Conservation (phyloP, 371 early-diverging fungal species). For the Rhizopus microsporus region DNA sequence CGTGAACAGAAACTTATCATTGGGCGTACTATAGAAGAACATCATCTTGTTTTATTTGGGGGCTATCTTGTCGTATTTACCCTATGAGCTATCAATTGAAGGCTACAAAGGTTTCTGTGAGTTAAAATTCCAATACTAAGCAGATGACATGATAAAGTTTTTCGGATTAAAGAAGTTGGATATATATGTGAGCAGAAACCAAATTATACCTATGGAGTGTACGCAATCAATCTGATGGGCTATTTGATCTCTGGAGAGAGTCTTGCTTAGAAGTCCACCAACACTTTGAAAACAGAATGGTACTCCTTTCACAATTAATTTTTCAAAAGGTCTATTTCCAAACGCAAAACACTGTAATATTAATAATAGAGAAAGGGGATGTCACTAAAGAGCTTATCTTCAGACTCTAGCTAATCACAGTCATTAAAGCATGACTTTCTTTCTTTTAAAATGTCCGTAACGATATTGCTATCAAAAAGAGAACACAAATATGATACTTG, state of each 20-base stretch:
- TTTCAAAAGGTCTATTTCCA: no score
- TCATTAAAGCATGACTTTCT: no score
- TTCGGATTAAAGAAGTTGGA: constrained; percentile 6
- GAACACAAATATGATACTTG: no score
- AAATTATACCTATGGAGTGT: constrained; percentile 7
- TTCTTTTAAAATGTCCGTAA: no score
- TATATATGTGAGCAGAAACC: background rate
- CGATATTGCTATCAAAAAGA: no score
- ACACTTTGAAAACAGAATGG: constrained; percentile 3
- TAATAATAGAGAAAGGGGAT: no score
- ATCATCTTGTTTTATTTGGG: no score
- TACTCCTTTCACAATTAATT: background rate
- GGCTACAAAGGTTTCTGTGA: background rate
- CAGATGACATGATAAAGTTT: constrained; percentile 10
- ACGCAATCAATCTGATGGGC: background rate
- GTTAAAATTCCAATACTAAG: constrained; percentile 3
- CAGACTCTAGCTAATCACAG: no score
- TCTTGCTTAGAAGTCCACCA: constrained; percentile 2
- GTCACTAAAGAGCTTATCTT: no score
- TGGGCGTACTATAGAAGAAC: no score
- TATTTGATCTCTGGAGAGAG: constrained; percentile 13
- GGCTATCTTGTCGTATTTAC: background rate
- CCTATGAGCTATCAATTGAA: constrained; percentile 9
- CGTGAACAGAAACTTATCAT: no score
- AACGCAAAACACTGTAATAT: no score